These are phyloP conservation scores for Venturia nashicola DNA, from an alignment of 2,329 filamentous ascomycete genomes.

Conservation along the genomic window DNA sequence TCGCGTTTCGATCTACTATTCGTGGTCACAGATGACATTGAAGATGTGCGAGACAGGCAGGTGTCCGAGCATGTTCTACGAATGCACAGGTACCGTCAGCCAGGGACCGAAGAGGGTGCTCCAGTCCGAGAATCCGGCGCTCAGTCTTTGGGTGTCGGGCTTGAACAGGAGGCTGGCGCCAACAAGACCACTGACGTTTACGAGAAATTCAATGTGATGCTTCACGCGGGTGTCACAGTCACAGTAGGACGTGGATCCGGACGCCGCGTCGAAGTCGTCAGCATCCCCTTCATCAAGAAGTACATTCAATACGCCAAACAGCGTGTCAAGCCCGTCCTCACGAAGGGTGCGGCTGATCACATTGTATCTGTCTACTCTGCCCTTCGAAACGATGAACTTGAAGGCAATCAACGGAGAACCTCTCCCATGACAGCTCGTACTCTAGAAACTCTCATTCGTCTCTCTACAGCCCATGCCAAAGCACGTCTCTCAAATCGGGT, in stretches of 20 bases:
- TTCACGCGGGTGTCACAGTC: slow-evolving; percentile 79
- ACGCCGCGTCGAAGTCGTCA: slow-evolving; percentile 76
- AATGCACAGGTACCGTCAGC: slow-evolving; percentile 91
- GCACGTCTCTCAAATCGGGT: slow-evolving; percentile 76
- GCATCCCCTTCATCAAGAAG: slow-evolving; percentile 98
- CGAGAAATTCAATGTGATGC: slow-evolving; percentile 92
- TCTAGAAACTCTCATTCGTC: slow-evolving; percentile 92
- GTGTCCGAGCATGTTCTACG: slow-evolving; percentile 93
- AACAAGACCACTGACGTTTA: slow-evolving; percentile 76
- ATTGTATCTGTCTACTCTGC: slow-evolving; percentile 87
- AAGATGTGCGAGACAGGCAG: slow-evolving; percentile 79
- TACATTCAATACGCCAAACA: slow-evolving; percentile 98
- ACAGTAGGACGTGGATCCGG: slow-evolving; percentile 61
- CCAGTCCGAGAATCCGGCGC: slow-evolving; percentile 79
- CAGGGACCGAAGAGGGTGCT: slow-evolving; percentile 85
- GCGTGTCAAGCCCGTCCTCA: slow-evolving; percentile 77
- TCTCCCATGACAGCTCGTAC: slow-evolving; percentile 95
- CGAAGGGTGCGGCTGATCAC: slow-evolving; percentile 81
- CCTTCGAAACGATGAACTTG: slow-evolving; percentile 88
- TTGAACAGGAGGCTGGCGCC: slow-evolving; percentile 61
- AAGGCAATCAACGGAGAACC: slow-evolving; percentile 85
- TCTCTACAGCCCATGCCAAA: slow-evolving; percentile 93
- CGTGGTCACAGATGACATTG: slow-evolving; percentile 95
- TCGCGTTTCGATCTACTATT: slow-evolving; percentile 98
- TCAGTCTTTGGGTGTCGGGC: slow-evolving; percentile 77